phyloP scores from a whole-genome alignment of 2,329 filamentous ascomycete species.

The Microdochium trichocladiopsis region DNA sequence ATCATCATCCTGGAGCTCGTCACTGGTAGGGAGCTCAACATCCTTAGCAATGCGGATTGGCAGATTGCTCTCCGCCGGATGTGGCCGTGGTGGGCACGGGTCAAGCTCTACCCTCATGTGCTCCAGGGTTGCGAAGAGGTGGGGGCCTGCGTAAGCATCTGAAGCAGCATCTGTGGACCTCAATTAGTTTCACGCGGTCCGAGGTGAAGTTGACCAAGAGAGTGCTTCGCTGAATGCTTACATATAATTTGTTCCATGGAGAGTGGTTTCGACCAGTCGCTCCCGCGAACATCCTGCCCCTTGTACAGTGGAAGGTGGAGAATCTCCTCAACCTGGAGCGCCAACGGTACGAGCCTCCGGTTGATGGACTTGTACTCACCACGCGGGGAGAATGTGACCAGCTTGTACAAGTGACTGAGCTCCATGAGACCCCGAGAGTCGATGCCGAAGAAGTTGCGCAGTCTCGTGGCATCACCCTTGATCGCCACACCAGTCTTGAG shows the following conservation, averaged over 20 bases:
- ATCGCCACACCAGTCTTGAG: slow-evolving; percentile 75
- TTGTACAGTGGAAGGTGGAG: slow-evolving; percentile 72
- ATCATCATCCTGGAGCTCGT: slow-evolving; percentile 21
- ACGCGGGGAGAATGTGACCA: slow-evolving; percentile 59
- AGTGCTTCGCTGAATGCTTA: slow-evolving; percentile 37
- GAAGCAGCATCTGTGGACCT: slow-evolving; percentile 60
- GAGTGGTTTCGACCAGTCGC: slow-evolving; percentile 66
- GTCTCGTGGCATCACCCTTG: slow-evolving; percentile 59
- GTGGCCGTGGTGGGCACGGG: slow-evolving; percentile 65
- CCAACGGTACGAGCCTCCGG: slow-evolving; percentile 58
- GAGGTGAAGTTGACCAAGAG: slow-evolving; percentile 1
- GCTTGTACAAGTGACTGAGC: slow-evolving; percentile 72
- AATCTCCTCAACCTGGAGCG: slow-evolving; percentile 62
- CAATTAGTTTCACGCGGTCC: slow-evolving; percentile 13
- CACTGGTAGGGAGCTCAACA: slow-evolving; percentile 9
- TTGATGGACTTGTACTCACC: slow-evolving; percentile 52
- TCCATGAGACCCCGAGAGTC: slow-evolving; percentile 65
- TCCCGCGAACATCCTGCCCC: slow-evolving; percentile 58
- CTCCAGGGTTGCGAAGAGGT: slow-evolving; percentile 68
- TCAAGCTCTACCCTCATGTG: slow-evolving; percentile 56
- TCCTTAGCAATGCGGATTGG: not conserved
- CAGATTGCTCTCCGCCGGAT: slow-evolving; percentile 48
- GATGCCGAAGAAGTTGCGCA: slow-evolving; percentile 60
- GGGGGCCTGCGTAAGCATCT: slow-evolving; percentile 73
- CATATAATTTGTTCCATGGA: slow-evolving; percentile 58